Base-by-base conservation (phyloP, 2,329 filamentous ascomycete species). In the Sporothrix humicola region DNA sequence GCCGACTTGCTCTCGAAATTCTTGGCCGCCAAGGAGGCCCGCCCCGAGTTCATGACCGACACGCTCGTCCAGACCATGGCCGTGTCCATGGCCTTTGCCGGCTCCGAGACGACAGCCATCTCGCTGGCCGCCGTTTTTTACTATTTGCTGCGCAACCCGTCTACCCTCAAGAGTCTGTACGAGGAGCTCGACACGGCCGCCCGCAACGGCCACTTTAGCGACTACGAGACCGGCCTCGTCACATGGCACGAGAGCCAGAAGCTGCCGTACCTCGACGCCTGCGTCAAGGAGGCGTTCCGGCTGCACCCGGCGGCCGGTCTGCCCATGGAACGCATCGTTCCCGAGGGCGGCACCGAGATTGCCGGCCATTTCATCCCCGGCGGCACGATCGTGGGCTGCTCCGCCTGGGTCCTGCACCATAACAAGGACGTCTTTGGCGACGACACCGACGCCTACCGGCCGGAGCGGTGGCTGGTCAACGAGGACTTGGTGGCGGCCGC, bases 41-140 rank as follows among this genome's bases (percentile, higher is more conserved):
- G 91, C 59, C 91, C 91, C 0, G 88, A 90, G 1, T 91, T 93
- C 81, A 93, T 94, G 90, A 89, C 85, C 31, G 89, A 93, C 77
- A 85, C 85, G 3, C 85, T 92, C 9, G 91, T 93, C 12, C 88
- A 92, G 76, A 90, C 90, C 7, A 91, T 92, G 82, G 91, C 90
- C 69, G 88, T 91, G n/a, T 89, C 86, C 73, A 93, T 93, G 91
- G 87, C 87, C 0, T 89, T 92, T 77, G 93, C 93, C 0, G 92
- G 93, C 3, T 91, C 89, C 1, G 93, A 96, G 81, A 95, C 93
- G 0, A 95, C 93, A 0, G 92, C 91, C 54, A 95, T 95, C 78
- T 89, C 88, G 7, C 85, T 95, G 0, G 88, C 88, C 6, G 86
- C 90, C 7, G 87, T 94, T 0, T 93, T 95, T 78, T 95, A 95